Percentiles rank a stretch among this genome's conserved stretches.
These are phyloP conservation scores for Closterium sp. DNA, from an alignment of 139 green algal genomes.

Conservation along the genomic window DNA sequence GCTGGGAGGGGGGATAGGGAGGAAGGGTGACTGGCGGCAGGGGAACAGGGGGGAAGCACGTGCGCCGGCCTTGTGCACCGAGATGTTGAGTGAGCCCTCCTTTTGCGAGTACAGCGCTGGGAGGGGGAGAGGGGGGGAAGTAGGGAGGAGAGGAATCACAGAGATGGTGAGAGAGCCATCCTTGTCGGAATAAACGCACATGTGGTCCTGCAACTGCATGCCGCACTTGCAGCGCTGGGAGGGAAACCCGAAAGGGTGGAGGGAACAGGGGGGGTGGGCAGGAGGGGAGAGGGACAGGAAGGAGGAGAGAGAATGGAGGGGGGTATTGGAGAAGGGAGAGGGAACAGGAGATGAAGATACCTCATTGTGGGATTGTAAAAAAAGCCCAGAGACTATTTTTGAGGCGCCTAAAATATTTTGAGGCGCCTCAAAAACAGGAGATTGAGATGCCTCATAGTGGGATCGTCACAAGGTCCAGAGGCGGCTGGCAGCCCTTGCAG, in stretches of 20 bases:
- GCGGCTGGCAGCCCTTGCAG: too few species aligned
- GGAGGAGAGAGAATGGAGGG: background rate
- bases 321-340: background rate
- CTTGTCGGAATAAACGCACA: constrained; percentile 33
- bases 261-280: background rate
- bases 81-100: constrained; percentile 38
- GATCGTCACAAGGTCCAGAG: too few species aligned
- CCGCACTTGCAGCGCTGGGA: background rate
- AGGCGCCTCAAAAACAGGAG: too few species aligned
- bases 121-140: background rate
- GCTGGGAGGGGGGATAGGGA: background rate
- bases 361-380: too few species aligned
- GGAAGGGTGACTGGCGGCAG: background rate
- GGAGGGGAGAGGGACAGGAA: constrained; percentile 4
- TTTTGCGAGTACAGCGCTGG: constrained; percentile 43
- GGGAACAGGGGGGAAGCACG: background rate
- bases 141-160: background rate
- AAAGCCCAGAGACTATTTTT: too few species aligned
- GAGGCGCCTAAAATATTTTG: too few species aligned
- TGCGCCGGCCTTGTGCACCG: constrained; percentile 11
- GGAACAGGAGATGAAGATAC: too few species aligned
- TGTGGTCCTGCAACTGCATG: background rate
- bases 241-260: background rate
- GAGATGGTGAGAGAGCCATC: constrained; percentile 41
- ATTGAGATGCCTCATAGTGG: too few species aligned